phyloP scores from a whole-genome alignment of 805 yeast species.

The Brettanomyces sp. region DNA sequence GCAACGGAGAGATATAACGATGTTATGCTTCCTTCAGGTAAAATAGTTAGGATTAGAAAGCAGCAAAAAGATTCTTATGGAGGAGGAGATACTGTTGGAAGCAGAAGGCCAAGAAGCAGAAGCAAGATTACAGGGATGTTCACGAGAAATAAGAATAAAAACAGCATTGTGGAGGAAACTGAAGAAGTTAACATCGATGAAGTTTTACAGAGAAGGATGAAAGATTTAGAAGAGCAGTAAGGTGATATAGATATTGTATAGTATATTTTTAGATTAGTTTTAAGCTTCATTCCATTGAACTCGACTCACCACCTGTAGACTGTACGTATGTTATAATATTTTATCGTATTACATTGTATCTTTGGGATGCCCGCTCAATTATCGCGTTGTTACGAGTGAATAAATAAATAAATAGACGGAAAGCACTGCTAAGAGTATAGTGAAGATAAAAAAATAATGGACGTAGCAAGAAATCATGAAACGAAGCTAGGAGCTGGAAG shows the following conservation, averaged over 20 bases:
- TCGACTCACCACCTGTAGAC: too few relatives aligned
- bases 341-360: too few relatives aligned
- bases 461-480: too few relatives aligned
- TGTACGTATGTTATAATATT: too few relatives aligned
- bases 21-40: constrained; percentile 71
- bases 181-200: constrained; percentile 48
- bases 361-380: too few relatives aligned
- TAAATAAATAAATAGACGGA: neutral
- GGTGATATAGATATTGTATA: neutral
- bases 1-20: constrained; percentile 32
- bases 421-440: neutral
- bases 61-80: constrained; percentile 19
- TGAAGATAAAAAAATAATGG: neutral
- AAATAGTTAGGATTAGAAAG: constrained; percentile 37
- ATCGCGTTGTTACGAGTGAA: neutral
- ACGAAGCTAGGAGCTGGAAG: too few relatives aligned
- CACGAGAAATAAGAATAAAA: constrained; percentile 15
- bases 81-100: constrained; percentile 16
- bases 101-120: constrained; percentile 6
- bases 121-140: constrained; percentile 27
- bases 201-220: constrained; percentile 27
- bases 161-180: neutral
- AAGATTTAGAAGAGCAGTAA: constrained; percentile 14
- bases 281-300: too few relatives aligned
- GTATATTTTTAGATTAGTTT: too few relatives aligned